Evolutionary conservation across 78 protist species (phyloP).

Genomic region (Ministeria vibrans): DNA sequence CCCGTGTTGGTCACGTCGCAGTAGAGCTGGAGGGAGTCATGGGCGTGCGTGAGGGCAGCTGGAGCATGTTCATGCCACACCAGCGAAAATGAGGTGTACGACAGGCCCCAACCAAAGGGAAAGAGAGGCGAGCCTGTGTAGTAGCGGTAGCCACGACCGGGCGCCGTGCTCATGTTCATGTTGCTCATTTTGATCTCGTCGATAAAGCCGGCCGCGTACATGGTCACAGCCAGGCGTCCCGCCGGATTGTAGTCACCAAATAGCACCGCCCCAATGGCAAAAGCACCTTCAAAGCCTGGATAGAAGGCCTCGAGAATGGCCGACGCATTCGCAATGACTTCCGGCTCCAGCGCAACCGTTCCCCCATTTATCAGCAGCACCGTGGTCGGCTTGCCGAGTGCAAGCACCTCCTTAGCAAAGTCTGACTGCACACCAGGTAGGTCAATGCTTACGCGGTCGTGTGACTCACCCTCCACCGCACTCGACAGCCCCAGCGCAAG

Average conservation of each 20-base stretch:
- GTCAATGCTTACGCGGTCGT: conserved; percentile 7
- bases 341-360: conserved; percentile 16
- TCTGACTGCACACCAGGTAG: conserved; percentile 31
- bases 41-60: too few relatives aligned
- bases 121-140: conserved; percentile 24
- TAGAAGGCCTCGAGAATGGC: conserved; percentile 41
- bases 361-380: conserved; percentile 47
- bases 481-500: conserved; percentile 17
- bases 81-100: background rate
- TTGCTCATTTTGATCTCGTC: conserved; percentile 1
- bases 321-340: background rate
- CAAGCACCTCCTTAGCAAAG: background rate
- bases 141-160: conserved; percentile 51
- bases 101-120: background rate
- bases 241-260: conserved; percentile 16
- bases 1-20: too few relatives aligned
- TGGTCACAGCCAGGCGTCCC: conserved; percentile 33
- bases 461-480: conserved; percentile 21
- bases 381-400: conserved; percentile 6
- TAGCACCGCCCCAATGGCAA: conserved; percentile 34
- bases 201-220: conserved; percentile 26
- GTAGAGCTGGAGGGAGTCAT: too few relatives aligned
- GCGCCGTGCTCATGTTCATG: conserved; percentile 10
- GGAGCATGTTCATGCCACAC: too few relatives aligned
- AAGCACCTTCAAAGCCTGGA: conserved; percentile 39